Evolutionary conservation across 2,329 filamentous ascomycete genomes (phyloP), one percentile per base, ranked within the genome.

Genomic region (Ophiobolus disseminans): DNA sequence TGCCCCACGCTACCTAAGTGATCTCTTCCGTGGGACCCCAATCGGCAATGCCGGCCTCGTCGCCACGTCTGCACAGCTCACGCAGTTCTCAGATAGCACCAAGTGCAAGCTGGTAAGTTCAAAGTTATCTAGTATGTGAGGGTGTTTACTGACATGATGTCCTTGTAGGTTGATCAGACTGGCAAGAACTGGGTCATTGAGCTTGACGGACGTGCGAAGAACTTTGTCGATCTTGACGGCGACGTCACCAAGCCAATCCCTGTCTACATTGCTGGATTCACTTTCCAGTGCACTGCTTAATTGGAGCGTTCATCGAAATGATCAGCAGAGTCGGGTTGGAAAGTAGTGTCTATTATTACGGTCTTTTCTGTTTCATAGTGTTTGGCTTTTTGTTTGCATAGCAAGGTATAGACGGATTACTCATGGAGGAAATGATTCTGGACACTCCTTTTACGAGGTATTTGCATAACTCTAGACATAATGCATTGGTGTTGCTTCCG

Each of bases 201-300:
- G 28, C 44, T 57, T 11, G 50, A 57, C 19, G 54, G 54, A n/a
- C 47, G 50, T 21, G 44, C 50, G 2, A 46, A 57, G 39, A 57
- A 51, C 42, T 57, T 54, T 47, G 54, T 39, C 20, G 41, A 54
- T 5, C 31, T 57, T 8, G 53, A 57, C 30, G 53, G 39, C 19
- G 50, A 57, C 39, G 20, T 32, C 13, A 50, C 47, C 4, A 43
- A 51, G 45, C 37, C 54, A 10, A 26, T 57, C 35, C 48, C 39
- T 5, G 48, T 39, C 6, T 57, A 47, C 43, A 49, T 57, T 25
- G 41, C 40, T n/a, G 50, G 54, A 7, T 57, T 54, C 45, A 50
- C 45, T 14, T 54, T 57, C 30, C 48, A 51, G 20, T 57, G 54
- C 32, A 16, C 26, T 4, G 35, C 48, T 31, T 52, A 52, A 19